Evolutionary conservation across 139 green algal genomes (phyloP).

Genomic region (Chlorella sp.): DNA sequence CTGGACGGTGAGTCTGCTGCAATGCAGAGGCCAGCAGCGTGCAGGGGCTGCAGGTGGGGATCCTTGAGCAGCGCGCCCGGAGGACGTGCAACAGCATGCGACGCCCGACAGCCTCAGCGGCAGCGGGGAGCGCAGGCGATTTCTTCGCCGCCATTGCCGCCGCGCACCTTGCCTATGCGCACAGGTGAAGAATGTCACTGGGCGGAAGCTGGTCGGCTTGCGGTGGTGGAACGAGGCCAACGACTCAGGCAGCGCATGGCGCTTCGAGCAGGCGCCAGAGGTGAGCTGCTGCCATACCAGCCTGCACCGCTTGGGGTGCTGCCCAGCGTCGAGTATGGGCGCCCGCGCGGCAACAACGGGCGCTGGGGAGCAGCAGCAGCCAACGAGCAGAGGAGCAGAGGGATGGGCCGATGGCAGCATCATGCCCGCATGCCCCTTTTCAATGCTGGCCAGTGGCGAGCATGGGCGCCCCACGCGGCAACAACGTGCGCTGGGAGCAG

Average conservation of each 20-base stretch:
- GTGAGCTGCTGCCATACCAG: constrained; percentile 21
- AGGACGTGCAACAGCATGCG: not conserved
- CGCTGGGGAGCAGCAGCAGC: too few species aligned
- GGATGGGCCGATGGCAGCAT: too few species aligned
- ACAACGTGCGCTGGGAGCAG: not conserved
- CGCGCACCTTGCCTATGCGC: too few species aligned
- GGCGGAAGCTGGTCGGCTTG: constrained; percentile 86
- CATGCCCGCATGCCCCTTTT: too few species aligned
- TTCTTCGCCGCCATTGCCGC: not conserved
- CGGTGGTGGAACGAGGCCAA: constrained; percentile 96
- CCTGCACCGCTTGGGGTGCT: too few species aligned
- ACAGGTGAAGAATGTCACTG: constrained; percentile 92
- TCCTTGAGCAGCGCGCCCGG: not conserved
- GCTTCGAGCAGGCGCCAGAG: constrained; percentile 83
- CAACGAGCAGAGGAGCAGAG: too few species aligned
- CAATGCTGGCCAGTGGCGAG: too few species aligned
- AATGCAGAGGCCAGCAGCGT: not conserved
- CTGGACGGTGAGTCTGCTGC: constrained; percentile 71
- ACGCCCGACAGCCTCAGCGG: not conserved
- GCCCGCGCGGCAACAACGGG: too few species aligned
- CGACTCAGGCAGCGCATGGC: constrained; percentile 87
- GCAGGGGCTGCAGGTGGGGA: not conserved
- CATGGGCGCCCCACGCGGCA: too few species aligned
- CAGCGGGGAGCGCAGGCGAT: not conserved
- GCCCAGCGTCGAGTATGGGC: too few species aligned